Percentiles rank a stretch among this genome's conserved stretches.
Conservation (phyloP, 352 stramenopile genomes). For the Pythium volutum region DNA sequence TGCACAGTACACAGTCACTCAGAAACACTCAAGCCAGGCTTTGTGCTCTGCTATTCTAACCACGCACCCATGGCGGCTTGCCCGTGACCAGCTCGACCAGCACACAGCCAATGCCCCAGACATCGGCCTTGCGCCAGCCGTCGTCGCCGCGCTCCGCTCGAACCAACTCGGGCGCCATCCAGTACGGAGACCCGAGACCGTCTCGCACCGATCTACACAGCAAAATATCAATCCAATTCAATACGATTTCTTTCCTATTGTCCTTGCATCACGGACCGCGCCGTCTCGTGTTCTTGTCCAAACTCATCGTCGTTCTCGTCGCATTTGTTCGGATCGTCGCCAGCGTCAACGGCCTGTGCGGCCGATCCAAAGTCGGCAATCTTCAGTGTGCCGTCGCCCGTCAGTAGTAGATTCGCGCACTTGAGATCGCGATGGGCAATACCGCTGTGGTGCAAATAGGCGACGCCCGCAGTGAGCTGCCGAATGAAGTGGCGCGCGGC, state of each 20-base stretch:
- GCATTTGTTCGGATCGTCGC: neutral
- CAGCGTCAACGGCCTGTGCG: slow-evolving; percentile 32
- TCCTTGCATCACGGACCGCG: slow-evolving; percentile 8
- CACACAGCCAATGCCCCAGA: slow-evolving; percentile 90
- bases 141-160: slow-evolving; percentile 66
- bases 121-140: slow-evolving; percentile 86
- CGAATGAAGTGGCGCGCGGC: slow-evolving; percentile 53
- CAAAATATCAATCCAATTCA: no score
- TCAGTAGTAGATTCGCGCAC: slow-evolving; percentile 81
- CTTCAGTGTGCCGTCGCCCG: slow-evolving; percentile 61
- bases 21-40: neutral
- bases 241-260: neutral
- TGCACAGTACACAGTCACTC: neutral
- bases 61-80: slow-evolving; percentile 76
- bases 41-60: neutral
- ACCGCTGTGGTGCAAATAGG: slow-evolving; percentile 64
- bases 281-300: slow-evolving; percentile 7
- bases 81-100: slow-evolving; percentile 89
- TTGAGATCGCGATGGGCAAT: slow-evolving; percentile 89
- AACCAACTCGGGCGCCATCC: slow-evolving; percentile 95
- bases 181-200: slow-evolving; percentile 90
- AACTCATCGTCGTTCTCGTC: slow-evolving; percentile 12
- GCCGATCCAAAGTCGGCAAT: slow-evolving; percentile 87
- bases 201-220: slow-evolving; percentile 57
- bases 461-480: slow-evolving; percentile 60